Evolutionary conservation across 129 eudicot species (phyloP), one percentile per base, ranked within the genome.

Genomic region (Rutidosis leptorrhynchoides): DNA sequence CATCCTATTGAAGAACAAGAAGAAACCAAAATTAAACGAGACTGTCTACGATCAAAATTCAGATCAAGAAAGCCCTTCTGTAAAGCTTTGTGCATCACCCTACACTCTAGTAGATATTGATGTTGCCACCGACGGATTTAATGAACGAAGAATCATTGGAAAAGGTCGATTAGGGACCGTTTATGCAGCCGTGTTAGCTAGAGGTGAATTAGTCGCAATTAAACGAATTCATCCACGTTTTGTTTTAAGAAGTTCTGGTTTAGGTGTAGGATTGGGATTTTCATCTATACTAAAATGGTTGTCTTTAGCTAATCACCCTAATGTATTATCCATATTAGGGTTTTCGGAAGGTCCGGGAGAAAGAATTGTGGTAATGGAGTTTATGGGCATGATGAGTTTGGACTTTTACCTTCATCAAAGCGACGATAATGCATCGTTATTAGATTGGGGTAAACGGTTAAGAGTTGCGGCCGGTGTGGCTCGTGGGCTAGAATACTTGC

Each of bases 291-390:
- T 93, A 11, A 88, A 79, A 69, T 71, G 85, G 72, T 69, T 93
- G 6, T 82, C 96, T n/a, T 74, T 79, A 51, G 91, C 87, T 37
- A 83, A 80, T 23, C 89, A 86, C 62, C 87, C 95, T 5, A 57
- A 88, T 65, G 65, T 93, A 7, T 87, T 88, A 33, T 78, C 95
- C 19, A 82, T 93, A 64, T 37, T 83, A 72, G 98, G 98, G 71
- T 93, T 80, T 58, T 88, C 95, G 0, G 89, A 93, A 70, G 98
- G 82, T 4, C 96, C 95, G 0, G 98, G 98, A 0, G 98, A 93
- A 55, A 78, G 98, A 67, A 80, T 93, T 23, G 84, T 92, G 27
- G 77, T 92, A 14, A 83, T 77, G 79, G 96, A 88, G 74, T 86
- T 83, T 61, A 76, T 78, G 61, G 83, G 92, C 52, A 78, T 87